phyloP scores from a whole-genome alignment of 768 basidiomycete species.

The Termitomyces bulborhizus region DNA sequence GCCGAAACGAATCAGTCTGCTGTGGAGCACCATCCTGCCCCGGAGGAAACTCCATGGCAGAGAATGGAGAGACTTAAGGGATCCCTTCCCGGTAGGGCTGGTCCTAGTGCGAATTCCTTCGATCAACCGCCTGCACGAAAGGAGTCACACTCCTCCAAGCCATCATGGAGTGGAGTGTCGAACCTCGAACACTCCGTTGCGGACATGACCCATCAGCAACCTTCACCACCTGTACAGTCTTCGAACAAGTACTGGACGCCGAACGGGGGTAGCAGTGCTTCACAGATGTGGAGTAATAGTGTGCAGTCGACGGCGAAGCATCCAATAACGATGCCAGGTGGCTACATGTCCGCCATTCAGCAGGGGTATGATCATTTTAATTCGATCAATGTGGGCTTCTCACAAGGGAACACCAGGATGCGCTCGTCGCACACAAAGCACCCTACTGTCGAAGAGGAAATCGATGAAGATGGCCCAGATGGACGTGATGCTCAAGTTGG shows the following conservation, averaged over 20 bases:
- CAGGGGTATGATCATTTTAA: conserved; percentile 3
- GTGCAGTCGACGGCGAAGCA: conserved; percentile 1
- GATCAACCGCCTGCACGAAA: conserved; percentile 5
- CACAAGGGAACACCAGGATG: background rate
- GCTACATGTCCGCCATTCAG: background rate
- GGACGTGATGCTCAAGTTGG: conserved; percentile 16
- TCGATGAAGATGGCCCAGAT: conserved; percentile 34
- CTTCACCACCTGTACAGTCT: background rate
- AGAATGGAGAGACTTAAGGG: conserved; percentile 10
- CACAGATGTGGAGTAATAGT: conserved; percentile 11
- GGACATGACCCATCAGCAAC: conserved; percentile 2
- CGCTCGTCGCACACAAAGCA: conserved; percentile 20
- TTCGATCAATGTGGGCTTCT: background rate
- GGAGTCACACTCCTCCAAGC: conserved; percentile 4
- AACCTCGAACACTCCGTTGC: conserved; percentile 4
- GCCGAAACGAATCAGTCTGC: background rate
- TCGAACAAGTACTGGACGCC: conserved; percentile 12
- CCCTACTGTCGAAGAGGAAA: conserved; percentile 39
- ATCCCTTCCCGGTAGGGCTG: background rate
- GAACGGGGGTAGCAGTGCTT: background rate
- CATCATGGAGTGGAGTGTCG: conserved; percentile 1
- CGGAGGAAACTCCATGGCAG: conserved; percentile 13
- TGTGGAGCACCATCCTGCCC: background rate
- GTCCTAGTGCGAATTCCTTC: conserved; percentile 1
- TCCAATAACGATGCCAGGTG: conserved; percentile 6